A percentile compares a stretch with the other conserved stretches of the same genome.
phyloP scores from a whole-genome alignment of 441 rosid species.

The Bruguiera hainesii region DNA sequence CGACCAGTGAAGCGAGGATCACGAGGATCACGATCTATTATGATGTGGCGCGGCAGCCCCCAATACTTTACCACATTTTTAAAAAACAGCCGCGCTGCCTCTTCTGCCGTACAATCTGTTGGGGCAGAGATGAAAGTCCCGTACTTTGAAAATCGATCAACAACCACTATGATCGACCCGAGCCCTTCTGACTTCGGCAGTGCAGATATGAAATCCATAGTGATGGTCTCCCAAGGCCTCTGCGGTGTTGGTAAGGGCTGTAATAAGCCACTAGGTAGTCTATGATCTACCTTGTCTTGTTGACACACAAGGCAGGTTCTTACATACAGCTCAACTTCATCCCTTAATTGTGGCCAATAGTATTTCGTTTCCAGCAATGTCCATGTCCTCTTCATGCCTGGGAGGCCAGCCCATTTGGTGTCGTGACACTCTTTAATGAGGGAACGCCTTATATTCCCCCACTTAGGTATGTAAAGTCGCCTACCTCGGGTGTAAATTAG shows the following conservation, averaged over 20 bases:
- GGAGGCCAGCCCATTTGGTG: no score
- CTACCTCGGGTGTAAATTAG: no score
- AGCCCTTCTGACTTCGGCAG: not conserved
- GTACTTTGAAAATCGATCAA: not conserved
- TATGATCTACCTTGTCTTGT: not conserved
- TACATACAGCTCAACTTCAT: not conserved
- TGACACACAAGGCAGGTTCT: not conserved
- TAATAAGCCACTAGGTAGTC: not conserved
- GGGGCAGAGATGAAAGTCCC: no score
- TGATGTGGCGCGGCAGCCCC: no score
- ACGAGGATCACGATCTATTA: no score
- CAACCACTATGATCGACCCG: not conserved
- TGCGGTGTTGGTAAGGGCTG: not conserved
- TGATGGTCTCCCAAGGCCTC: not conserved
- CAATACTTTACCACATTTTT: no score
- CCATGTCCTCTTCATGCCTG: not conserved
- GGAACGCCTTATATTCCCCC: no score
- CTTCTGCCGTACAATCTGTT: no score
- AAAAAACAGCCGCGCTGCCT: no score
- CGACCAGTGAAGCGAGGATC: no score
- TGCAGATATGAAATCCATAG: not conserved
- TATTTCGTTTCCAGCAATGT: not conserved
- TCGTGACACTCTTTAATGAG: no score
- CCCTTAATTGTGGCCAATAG: not conserved
- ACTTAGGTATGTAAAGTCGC: no score